Base-by-base conservation (phyloP, 1,284 basidiomycete species). In the Rhodotorula sp. region DNA sequence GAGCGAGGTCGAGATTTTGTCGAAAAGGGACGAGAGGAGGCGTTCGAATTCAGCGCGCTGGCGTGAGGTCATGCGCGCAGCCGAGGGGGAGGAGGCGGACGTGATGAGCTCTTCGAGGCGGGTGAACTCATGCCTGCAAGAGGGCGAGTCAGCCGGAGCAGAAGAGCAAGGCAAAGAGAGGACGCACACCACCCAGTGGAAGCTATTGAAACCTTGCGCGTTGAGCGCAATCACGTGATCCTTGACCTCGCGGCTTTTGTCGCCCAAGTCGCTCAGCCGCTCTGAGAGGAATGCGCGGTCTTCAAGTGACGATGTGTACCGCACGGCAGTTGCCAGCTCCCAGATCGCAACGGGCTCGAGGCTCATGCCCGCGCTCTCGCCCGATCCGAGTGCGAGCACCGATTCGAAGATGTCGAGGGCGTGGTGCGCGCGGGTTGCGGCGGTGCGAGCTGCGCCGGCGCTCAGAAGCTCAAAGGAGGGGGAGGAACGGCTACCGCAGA, bases 361-460 rank as follows among this genome's bases (percentile, higher is more conserved):
- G 3, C 56, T 61, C 36, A 78, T 39, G 0, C 68, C 70, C 17
- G 48, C 57, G 15, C 69, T 66, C 22, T 75, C 69, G 7, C 62
- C 62, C 22, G 54, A 21, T 10, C 41, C 41, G 72, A 80, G 67
- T 17, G 64, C 50, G 27, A 76, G n/a, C 22, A 80, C 64, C 21
- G 75, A 73, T 19, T 78, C 70, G 44, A 80, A 80, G 41, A 80
- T 69, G 44, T 77, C 74, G 32, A 77, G 60, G 17, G 79, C 79
- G 44, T 76, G 69, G 29, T 54, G 21, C 1, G 62, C 70, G 17
- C 60, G 53, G 6, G 51, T 34, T 6, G 50, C 29, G 2, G 70
- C 66, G 27, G 44, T 59, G 1, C 67, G 54, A 0, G 66, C 70
- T 8, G 70, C 66, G 17, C 50, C 39, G 6, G 61, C 60, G 21